Conservation (phyloP, 2,329 filamentous ascomycete genomes). For the Aspergillus arachidicola region DNA sequence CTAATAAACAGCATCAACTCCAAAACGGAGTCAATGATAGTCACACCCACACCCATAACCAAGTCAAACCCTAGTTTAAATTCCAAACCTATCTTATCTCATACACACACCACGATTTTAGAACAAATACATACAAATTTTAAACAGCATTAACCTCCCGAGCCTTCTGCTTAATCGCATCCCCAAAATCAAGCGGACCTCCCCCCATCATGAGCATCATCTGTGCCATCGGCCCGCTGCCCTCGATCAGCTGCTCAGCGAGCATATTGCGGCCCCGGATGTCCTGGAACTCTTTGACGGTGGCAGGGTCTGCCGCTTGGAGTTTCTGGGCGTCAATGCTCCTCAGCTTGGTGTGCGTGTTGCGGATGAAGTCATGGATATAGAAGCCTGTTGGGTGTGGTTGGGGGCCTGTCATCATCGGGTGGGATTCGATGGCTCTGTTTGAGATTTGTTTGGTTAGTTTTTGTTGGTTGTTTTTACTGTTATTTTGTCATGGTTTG, state of each 20-base stretch:
- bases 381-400: slow-evolving; percentile 47
- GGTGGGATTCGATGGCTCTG: slow-evolving; percentile 35
- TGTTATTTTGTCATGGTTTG: background rate
- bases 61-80: background rate
- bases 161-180: slow-evolving; percentile 29
- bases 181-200: slow-evolving; percentile 31
- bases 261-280: slow-evolving; percentile 33
- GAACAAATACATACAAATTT: background rate
- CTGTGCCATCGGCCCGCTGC: slow-evolving; percentile 25
- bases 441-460: background rate
- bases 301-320: slow-evolving; percentile 22
- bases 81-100: background rate
- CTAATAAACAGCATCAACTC: background rate
- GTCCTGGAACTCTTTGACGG: slow-evolving; percentile 23
- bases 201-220: slow-evolving; percentile 35
- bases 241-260: slow-evolving; percentile 28
- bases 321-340: slow-evolving; percentile 28
- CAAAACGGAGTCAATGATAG: background rate
- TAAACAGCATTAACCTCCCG: slow-evolving; percentile 12
- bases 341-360: slow-evolving; percentile 58
- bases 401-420: slow-evolving; percentile 33
- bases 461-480: background rate
- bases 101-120: background rate
- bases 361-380: slow-evolving; percentile 68
- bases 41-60: background rate